Percentiles rank a stretch among this genome's conserved stretches.
Conservation (phyloP, 2,329 filamentous ascomycete species). For the Botrytis hyacinthi region DNA sequence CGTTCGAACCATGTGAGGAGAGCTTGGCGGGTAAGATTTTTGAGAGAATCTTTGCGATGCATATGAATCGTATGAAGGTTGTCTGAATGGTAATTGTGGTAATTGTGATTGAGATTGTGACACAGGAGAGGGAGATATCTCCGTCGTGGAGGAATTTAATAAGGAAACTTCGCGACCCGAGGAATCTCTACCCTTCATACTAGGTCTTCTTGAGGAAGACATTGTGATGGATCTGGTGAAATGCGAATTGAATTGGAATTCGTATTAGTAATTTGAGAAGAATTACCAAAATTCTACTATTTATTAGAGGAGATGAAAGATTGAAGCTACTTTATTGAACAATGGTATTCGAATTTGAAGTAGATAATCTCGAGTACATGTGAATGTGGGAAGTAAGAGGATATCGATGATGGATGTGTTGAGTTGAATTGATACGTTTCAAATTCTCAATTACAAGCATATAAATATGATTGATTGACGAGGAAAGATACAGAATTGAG, state of each 20-base stretch:
- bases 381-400: background rate
- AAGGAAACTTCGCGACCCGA: conserved; percentile 58
- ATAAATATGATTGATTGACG: background rate
- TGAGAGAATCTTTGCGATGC: conserved; percentile 14
- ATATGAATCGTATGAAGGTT: background rate
- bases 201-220: conserved; percentile 29
- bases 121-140: conserved; percentile 40
- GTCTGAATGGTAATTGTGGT: conserved; percentile 22
- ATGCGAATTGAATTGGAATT: background rate
- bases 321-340: background rate
- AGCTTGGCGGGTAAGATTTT: conserved; percentile 18
- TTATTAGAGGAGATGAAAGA: background rate
- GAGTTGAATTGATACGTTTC: background rate
- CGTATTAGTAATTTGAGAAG: background rate
- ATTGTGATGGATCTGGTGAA: conserved; percentile 18
- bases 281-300: background rate
- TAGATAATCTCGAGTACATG: background rate
- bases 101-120: conserved; percentile 12
- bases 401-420: background rate
- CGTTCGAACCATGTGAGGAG: conserved; percentile 28
- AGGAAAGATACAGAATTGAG: background rate
- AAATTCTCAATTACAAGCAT: background rate
- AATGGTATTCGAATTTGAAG: background rate
- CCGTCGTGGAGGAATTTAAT: conserved; percentile 44
- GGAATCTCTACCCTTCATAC: conserved; percentile 56